phyloP scores from a whole-genome alignment of 352 stramenopile species.

The Aphanomyces cochlioides region DNA sequence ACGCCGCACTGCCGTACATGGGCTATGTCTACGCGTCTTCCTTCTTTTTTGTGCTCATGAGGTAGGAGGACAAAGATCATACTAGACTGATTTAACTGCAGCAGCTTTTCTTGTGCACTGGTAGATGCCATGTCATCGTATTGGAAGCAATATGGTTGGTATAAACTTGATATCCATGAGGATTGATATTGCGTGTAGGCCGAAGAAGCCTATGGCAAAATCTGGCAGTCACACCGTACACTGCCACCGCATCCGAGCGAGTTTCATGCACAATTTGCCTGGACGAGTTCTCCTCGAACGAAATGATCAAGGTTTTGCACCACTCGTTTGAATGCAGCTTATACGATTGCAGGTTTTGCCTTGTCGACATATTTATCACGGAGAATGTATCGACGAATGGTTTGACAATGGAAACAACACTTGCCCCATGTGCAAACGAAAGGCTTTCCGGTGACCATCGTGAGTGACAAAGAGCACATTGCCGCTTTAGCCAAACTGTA shows the following conservation, averaged over 20 bases:
- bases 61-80: slow-evolving; percentile 1
- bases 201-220: neutral
- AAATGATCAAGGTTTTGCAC: slow-evolving; percentile 49
- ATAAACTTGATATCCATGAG: neutral
- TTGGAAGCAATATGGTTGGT: slow-evolving; percentile 1
- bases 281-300: slow-evolving; percentile 58
- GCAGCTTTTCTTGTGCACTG: neutral
- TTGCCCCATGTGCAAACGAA: slow-evolving; percentile 82
- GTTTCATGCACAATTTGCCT: slow-evolving; percentile 74
- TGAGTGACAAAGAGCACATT: no score
- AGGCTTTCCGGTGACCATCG: slow-evolving; percentile 43
- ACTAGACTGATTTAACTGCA: neutral
- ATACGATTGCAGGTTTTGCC: slow-evolving; percentile 49
- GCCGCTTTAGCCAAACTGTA: no score
- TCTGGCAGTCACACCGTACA: neutral
- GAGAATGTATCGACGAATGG: slow-evolving; percentile 83
- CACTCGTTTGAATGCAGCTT: neutral
- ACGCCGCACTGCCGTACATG: slow-evolving; percentile 25
- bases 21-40: slow-evolving; percentile 25
- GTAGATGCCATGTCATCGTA: neutral
- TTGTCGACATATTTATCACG: slow-evolving; percentile 83
- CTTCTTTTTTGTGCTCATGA: slow-evolving; percentile 27
- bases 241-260: slow-evolving; percentile 21
- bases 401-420: slow-evolving; percentile 67
- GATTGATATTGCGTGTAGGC: neutral